Evolutionary conservation across 805 yeast genomes (phyloP), one percentile per base, ranked within the genome.

Genomic region (Lachancea dasiensis): DNA sequence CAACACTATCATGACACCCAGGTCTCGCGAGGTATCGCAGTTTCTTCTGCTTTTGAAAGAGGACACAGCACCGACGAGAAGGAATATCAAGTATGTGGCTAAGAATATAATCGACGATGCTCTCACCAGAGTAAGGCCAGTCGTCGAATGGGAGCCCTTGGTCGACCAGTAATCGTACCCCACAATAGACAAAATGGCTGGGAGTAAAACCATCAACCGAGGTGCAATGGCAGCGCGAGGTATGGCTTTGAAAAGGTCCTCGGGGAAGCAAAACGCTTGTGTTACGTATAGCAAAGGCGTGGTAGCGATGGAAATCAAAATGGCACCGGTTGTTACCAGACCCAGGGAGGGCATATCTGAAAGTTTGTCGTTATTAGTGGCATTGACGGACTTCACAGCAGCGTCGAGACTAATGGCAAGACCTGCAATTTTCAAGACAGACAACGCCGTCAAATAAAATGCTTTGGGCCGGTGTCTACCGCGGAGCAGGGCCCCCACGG

Each of bases 101-200:
- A 34, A n/a, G 18, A 18, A 34, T 3, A 34, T 9, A 18, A 34
- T 34, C 17, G 37, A 34, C n/a, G 37, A 25, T 3, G 31, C 37
- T 16, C 20, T 25, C 11, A 26, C 31, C 4, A 34, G 14, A 11
- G 27, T 16, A 17, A 25, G 18, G n/a, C 37, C 37, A 10, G n/a
- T 34, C 7, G 4, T 17, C 6, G 24, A 10, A 18, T 11, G 11
- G 23, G 37, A 17, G 6, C 14, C 18, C 10, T 25, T 18, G 7
- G 18, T 14, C 5, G 25, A 14, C 30, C 21, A 27, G 8, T 16
- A 4, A 18, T 14, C 15, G 21, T 34, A 34, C 3, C 37, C 37
- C n/a, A 19, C 37, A 18, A 26, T 26, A 9, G 31, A 15, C 14
- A 26, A 16, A 5, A 19, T 19, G 7, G 27, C 31, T 9, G 37